A percentile compares a stretch with the other conserved stretches of the same genome.
Evolutionary conservation across 352 stramenopile species (phyloP).

Genomic region (Thraustochytrium sp.): DNA sequence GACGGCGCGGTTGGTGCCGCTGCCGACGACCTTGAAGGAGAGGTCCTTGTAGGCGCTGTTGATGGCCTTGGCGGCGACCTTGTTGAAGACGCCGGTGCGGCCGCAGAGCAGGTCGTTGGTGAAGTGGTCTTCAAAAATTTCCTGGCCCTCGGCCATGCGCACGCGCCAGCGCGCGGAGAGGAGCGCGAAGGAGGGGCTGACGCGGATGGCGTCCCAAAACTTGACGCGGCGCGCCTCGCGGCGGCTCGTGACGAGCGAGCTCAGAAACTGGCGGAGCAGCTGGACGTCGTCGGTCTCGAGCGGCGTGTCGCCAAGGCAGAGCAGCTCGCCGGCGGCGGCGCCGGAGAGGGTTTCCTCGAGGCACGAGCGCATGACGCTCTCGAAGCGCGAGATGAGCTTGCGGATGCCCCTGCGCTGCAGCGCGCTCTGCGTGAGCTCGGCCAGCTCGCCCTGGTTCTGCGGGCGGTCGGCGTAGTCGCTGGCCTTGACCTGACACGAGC

Average conservation of each 20-base stretch:
- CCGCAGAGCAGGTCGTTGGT: not conserved
- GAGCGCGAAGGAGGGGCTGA: not conserved
- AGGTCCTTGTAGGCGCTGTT: not conserved
- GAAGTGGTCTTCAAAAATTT: not conserved
- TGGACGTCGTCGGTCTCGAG: not conserved
- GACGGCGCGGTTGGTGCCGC: not conserved
- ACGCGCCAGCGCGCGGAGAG: not conserved
- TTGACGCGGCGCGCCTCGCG: not conserved
- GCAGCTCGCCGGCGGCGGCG: no score
- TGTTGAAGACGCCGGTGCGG: not conserved
- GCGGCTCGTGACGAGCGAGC: not conserved
- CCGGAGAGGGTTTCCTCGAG: not conserved
- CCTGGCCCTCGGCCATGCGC: not conserved
- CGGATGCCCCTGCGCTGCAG: not conserved
- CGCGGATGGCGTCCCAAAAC: not conserved
- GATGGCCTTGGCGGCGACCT: not conserved
- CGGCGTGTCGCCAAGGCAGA: not conserved
- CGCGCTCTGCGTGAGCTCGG: not conserved
- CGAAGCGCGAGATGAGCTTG: not conserved
- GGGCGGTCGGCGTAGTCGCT: not conserved
- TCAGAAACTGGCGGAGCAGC: not conserved
- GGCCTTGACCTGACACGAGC: not conserved
- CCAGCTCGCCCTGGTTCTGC: not conserved
- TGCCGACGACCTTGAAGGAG: conserved; percentile 7
- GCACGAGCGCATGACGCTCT: not conserved